phyloP scores from a whole-genome alignment of 2,329 filamentous ascomycete genomes.

The Penicillium sp. region DNA sequence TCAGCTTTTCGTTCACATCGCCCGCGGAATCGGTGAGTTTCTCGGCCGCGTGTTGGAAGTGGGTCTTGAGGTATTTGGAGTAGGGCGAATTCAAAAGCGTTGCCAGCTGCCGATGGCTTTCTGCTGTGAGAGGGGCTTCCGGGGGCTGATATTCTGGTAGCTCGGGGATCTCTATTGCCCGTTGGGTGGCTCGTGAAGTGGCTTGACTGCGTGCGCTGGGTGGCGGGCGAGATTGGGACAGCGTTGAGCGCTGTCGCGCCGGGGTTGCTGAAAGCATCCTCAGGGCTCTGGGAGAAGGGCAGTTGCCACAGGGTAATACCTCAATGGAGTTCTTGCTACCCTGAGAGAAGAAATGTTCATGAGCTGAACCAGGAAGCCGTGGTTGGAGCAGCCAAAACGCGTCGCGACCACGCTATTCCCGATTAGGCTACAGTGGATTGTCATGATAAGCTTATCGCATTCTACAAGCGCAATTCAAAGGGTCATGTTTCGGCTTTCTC shows the following conservation, averaged over 20 bases:
- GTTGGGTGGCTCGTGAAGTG: slow-evolving; percentile 1
- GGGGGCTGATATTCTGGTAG: slow-evolving; percentile 53
- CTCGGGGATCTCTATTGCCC: slow-evolving; percentile 8
- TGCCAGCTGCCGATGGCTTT: slow-evolving; percentile 46
- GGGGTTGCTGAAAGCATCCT: slow-evolving; percentile 15
- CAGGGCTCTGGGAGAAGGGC: background rate
- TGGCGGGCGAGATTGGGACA: slow-evolving; percentile 13
- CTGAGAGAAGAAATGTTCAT: background rate
- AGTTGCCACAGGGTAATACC: background rate
- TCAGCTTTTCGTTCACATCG: slow-evolving; percentile 54
- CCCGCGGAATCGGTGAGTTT: slow-evolving; percentile 49
- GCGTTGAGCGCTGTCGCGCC: slow-evolving; percentile 8
- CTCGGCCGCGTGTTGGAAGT: slow-evolving; percentile 46
- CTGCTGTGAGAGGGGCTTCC: slow-evolving; percentile 47
- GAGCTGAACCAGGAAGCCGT: background rate
- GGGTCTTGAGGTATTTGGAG: slow-evolving; percentile 45
- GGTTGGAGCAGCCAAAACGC: slow-evolving; percentile 21
- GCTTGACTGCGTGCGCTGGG: slow-evolving; percentile 8
- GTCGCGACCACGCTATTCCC: slow-evolving; percentile 32
- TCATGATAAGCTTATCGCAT: slow-evolving; percentile 15
- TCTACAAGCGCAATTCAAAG: background rate
- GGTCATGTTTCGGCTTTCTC: background rate
- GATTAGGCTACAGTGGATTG: slow-evolving; percentile 24
- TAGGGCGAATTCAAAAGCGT: slow-evolving; percentile 42
- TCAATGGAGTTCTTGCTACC: background rate